Base-by-base conservation (phyloP, 2,329 filamentous ascomycete genomes). In the Aspergillus oerlinghausenensis region DNA sequence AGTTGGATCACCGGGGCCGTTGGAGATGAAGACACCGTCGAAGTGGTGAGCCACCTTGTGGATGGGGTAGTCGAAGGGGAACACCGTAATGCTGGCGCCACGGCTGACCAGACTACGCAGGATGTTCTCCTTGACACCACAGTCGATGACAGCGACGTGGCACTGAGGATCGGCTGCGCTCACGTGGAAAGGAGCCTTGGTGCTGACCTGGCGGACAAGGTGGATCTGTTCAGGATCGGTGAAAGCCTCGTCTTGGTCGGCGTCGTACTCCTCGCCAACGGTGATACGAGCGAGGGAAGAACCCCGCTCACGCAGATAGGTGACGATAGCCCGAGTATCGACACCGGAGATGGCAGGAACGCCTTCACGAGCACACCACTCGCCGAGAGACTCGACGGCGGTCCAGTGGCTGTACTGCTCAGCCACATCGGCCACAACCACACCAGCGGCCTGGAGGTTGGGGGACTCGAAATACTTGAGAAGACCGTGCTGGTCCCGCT, bases 91-190 rank as follows among this genome's bases (percentile, higher is more conserved):
- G 62, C 90, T 92, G 54, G 92, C 90, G 59, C 94, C 94, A 62
- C 94, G 92, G 77, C 84, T 88, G 70, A 97, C 92, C 59, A 99
- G 82, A 74, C 90, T 95, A 70, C 94, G 91, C 58, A 99, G 87
- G 69, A 99, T 99, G 81, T 99, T 99, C 84, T 99, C 94, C 85
- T 99, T 99, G 66, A 97, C 94, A 81, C 94, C 94, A 71, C 94
- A 99, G 79, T 99, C 94, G 72, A 99, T 88, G 65, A 99, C 84
- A 57, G 93, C 94, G 66, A 99, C 86, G 79, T 99, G 94, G 74
- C 90, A 88, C 69, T 88, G 86, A 62, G 93, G 91, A 64, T 88
- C 84, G 32, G 87, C 84, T 52, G 92, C 92, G 74, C 90, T 88
- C 63, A 97, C 89, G 69, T 97, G 91, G 81, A 97, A 99, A 45